Evolutionary conservation across 192 early-diverging fungal species (phyloP), one percentile per base, ranked within the genome.

Genomic region (Podila clonocystis): DNA sequence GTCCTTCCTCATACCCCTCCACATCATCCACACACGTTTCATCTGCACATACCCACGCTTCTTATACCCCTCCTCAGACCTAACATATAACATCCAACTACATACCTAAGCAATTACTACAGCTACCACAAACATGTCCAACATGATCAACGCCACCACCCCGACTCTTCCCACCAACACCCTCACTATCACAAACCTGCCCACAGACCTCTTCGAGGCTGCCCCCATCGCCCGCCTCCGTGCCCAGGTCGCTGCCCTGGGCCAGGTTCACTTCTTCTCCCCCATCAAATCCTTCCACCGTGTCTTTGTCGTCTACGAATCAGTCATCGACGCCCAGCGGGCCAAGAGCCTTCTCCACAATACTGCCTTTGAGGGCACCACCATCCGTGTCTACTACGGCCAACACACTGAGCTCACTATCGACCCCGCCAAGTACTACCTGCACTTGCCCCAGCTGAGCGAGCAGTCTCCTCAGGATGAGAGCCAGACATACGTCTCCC

Each of bases 241-340:
- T 26, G 68, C 70, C 50, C 73, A 70, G 36, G 72, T 85, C 28
- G 86, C 74, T 22, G 41, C 45, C 19, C 86, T 85, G 77, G 90
- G 90, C 8, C 45, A 38, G 9, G 63, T 91, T 29, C 82, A 84
- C 64, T 82, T 78, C 36, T 86, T 89, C 55, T 75, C 86, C 20
- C 84, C 86, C 22, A 87, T 89, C 66, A 88, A 88, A 36, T 73
- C 83, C 5, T 89, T 91, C 62, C 66, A 83, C 58, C 82, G 90
- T 3, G 65, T 89, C 49, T 82, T 91, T 74, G 84, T 85, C 9
- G 85, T 90, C 62, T 91, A 84, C 69, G 70, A 82, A 30, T 77
- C 80, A 9, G 85, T 84, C 19, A 12, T 57, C 19, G 68, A 84
- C 50, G 86, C 89, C 26, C 77, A 82, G 31, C 26, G 19, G 4